Percentiles rank a stretch among this genome's conserved stretches.
Evolutionary conservation across 768 basidiomycete species (phyloP).

Genomic region (Collybiopsis confluens): DNA sequence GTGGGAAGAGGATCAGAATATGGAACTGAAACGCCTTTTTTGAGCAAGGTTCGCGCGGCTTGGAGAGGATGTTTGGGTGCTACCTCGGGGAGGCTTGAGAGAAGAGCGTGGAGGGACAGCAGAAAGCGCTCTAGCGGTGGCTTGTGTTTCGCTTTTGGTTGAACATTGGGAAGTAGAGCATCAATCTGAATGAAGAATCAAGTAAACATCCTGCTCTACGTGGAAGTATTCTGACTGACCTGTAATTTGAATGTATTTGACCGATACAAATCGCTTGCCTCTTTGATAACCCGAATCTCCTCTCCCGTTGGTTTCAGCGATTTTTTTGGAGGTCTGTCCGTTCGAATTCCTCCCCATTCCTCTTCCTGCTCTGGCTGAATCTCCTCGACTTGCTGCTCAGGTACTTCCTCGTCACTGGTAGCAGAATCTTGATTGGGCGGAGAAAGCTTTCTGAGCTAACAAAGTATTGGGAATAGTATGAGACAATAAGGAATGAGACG

Average conservation of each 20-base stretch:
- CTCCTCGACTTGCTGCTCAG: neutral
- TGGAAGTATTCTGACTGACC: slow-evolving; percentile 32
- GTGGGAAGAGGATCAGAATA: slow-evolving; percentile 67
- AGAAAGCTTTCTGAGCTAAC: slow-evolving; percentile 7
- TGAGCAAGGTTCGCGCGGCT: slow-evolving; percentile 52
- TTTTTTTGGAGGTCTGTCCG: slow-evolving; percentile 18
- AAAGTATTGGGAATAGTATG: neutral
- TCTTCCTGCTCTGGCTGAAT: too few species aligned
- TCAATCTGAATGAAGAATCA: slow-evolving; percentile 52
- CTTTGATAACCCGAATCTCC: slow-evolving; percentile 69
- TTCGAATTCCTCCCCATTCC: slow-evolving; percentile 16
- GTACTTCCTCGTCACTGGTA: slow-evolving; percentile 6
- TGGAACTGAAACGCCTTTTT: slow-evolving; percentile 58
- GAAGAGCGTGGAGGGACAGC: slow-evolving; percentile 58
- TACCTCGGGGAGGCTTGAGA: slow-evolving; percentile 56
- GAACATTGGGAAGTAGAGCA: slow-evolving; percentile 71
- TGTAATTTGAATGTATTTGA: slow-evolving; percentile 85
- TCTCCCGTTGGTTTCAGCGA: slow-evolving; percentile 55
- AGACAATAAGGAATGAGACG: neutral
- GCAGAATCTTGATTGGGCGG: slow-evolving; percentile 3
- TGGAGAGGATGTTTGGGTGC: slow-evolving; percentile 60
- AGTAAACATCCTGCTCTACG: slow-evolving; percentile 4
- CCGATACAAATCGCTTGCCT: slow-evolving; percentile 68
- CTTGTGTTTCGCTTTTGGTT: slow-evolving; percentile 55
- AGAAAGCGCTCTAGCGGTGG: slow-evolving; percentile 68